Evolutionary conservation across 2,329 filamentous ascomycete genomes (phyloP), one percentile per base, ranked within the genome.

Genomic region (Colletotrichum sp.): DNA sequence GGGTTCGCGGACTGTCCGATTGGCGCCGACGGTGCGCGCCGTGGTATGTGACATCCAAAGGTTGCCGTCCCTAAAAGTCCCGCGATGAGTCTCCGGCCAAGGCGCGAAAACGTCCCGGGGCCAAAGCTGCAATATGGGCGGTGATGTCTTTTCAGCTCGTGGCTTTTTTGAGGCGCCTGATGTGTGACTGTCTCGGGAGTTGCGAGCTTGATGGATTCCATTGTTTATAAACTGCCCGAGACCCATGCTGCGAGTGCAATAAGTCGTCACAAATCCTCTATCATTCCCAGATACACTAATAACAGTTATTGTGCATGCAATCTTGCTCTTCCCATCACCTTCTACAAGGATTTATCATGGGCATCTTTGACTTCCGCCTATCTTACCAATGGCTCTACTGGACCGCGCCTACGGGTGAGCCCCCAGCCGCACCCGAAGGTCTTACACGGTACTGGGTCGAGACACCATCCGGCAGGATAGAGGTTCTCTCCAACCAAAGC

Each of bases 401-500:
- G 80, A 80, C 80, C 2, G 77, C 75, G 9, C 83, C 82, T 18
- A 78, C 72, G 28, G 78, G 67, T 8, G 76, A 80, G 28, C 79
- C 80, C 4, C 79, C 78, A 5, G 24, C 81, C 5, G 77, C 87
- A 2, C 89, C 88, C 0, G 24, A 80, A 1, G 84, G 84, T 8
- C 84, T 91, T 63, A 83, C 85, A 71, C 85, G 88, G 12, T 82
- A 82, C 60, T 89, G 85, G 80, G 81, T 90, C 68, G 76, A 82
- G 21, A 89, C 88, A 0, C 80, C 85, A 5, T 82, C 81, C 4
- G 89, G 89, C 3, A 81, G 83, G 4, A 82, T 91, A n/a, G 89
- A 91, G 79, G 79, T 91, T 5, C 85, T 91, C 32, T 84, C 83
- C 72, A 86, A 86, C n/a, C 78, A 81, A 16, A 85, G 86, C 2